Base-by-base conservation (phyloP, 2,329 filamentous ascomycete genomes). In the Diplodia intermedia region DNA sequence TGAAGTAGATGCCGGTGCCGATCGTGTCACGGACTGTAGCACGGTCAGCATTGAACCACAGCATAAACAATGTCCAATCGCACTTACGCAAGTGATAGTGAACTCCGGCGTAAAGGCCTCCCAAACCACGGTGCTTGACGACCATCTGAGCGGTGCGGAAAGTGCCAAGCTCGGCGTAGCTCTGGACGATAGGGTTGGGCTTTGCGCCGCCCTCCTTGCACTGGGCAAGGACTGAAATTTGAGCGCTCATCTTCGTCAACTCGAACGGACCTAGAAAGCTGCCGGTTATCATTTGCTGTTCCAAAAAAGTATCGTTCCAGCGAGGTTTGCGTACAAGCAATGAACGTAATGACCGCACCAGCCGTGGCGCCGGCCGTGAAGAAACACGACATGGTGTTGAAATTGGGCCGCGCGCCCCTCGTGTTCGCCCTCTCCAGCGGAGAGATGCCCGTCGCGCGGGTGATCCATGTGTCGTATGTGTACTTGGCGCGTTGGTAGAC, bases 191-290 rank as follows among this genome's bases (percentile, higher is more conserved):
- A 11, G 75, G 74, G 50, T 79, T 78, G 57, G 79, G 77, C 53
- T 75, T 73, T 71, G 74, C 65, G 71, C 70, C 68, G 71, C 77
- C 75, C 63, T 84, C 85, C 71, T 86, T 88, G 73, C 84, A 86
- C 71, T 86, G 83, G 20, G 90, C 90, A 69, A 94, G 82, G 12
- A 93, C 90, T 1, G 92, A 93, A 23, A 95, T 90, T 78, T 96
- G 92, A 18, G 92, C 91, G 77, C 91, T 94, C 69, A 95, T 84
- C 79, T 96, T 96, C n/a, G 91, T 94, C 78, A 96, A 85, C 79
- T 96, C 92, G 76, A 96, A 96, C 1, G 92, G 92, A 75, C 88
- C 89, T 90, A 68, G 9, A 23, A 8, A 31, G 9, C 12, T 36
- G 36, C 55, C 53, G 73, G 72, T 63, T 29, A 65, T 66, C 14